Conservation (phyloP, 805 yeast species). For the Clavispora phyllophila region DNA sequence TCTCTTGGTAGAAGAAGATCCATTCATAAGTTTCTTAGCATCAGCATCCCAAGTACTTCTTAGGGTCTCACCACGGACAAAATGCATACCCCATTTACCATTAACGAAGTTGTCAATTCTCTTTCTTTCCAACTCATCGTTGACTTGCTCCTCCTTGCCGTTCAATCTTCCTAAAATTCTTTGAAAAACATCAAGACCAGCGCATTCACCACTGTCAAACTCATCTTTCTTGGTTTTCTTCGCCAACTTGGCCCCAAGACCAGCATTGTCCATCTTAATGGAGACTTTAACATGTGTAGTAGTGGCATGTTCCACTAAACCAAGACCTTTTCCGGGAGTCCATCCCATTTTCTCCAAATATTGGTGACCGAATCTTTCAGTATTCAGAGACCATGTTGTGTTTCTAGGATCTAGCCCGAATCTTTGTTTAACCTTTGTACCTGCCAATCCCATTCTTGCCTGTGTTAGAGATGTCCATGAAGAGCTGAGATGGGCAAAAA, state of each 20-base stretch:
- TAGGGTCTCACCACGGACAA: slow-evolving; percentile 79
- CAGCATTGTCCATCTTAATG: slow-evolving; percentile 76
- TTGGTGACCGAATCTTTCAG: slow-evolving; percentile 79
- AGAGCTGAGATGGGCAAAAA: slow-evolving; percentile 3
- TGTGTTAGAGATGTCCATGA: background rate
- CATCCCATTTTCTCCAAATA: slow-evolving; percentile 82
- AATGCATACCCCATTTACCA: slow-evolving; percentile 85
- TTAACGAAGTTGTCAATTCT: slow-evolving; percentile 65
- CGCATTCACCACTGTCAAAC: slow-evolving; percentile 76
- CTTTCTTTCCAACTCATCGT: slow-evolving; percentile 62
- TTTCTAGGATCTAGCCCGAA: slow-evolving; percentile 92
- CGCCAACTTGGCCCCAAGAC: slow-evolving; percentile 81
- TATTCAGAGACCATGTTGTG: slow-evolving; percentile 89
- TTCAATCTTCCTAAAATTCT: slow-evolving; percentile 82
- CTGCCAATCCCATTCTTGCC: slow-evolving; percentile 71
- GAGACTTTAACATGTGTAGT: slow-evolving; percentile 80
- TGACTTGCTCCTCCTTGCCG: slow-evolving; percentile 70
- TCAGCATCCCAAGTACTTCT: slow-evolving; percentile 79
- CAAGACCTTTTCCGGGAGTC: slow-evolving; percentile 89
- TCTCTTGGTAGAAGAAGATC: slow-evolving; percentile 13
- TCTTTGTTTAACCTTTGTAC: slow-evolving; percentile 70
- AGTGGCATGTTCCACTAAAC: slow-evolving; percentile 58
- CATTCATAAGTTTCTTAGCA: slow-evolving; percentile 18
- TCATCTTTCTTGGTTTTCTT: slow-evolving; percentile 57
- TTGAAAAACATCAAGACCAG: slow-evolving; percentile 91